phyloP scores from a whole-genome alignment of 768 basidiomycete species.

The Boletus rubescentipes region DNA sequence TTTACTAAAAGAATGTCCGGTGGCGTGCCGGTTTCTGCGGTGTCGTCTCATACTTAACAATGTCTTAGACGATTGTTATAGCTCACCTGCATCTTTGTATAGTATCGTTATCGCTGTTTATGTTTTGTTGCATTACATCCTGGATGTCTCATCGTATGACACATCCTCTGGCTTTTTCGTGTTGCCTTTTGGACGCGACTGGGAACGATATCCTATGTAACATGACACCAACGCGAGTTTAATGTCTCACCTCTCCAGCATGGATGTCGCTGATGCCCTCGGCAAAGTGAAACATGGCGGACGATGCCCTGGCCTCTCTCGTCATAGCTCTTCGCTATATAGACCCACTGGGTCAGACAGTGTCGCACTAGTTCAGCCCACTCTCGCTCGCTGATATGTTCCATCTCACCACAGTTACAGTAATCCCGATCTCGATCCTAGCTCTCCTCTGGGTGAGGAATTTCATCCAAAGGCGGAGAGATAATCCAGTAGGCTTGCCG shows the following conservation, averaged over 20 bases:
- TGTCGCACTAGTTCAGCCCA: background rate
- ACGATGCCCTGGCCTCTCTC: background rate
- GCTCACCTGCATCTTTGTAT: constrained; percentile 20
- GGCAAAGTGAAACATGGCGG: constrained; percentile 12
- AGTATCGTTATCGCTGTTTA: constrained; percentile 30
- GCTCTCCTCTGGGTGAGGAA: background rate
- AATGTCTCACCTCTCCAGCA: constrained; percentile 8
- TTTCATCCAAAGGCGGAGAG: constrained; percentile 2
- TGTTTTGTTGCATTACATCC: background rate
- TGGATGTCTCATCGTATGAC: background rate
- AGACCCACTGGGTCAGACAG: background rate
- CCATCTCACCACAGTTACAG: constrained; percentile 7
- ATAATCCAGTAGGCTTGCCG: constrained; percentile 21
- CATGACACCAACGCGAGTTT: background rate
- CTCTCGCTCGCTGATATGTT: background rate
- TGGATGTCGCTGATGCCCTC: background rate
- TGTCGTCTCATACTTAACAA: constrained; percentile 17
- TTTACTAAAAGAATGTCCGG: constrained; percentile 23
- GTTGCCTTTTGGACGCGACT: background rate
- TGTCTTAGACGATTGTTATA: background rate
- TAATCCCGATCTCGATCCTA: constrained; percentile 1
- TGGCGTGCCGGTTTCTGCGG: constrained; percentile 10
- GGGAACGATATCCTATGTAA: background rate
- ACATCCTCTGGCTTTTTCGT: background rate
- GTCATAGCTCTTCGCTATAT: constrained; percentile 4